Base-by-base conservation (phyloP, 345 rosid species). In the Adansonia digitata region DNA sequence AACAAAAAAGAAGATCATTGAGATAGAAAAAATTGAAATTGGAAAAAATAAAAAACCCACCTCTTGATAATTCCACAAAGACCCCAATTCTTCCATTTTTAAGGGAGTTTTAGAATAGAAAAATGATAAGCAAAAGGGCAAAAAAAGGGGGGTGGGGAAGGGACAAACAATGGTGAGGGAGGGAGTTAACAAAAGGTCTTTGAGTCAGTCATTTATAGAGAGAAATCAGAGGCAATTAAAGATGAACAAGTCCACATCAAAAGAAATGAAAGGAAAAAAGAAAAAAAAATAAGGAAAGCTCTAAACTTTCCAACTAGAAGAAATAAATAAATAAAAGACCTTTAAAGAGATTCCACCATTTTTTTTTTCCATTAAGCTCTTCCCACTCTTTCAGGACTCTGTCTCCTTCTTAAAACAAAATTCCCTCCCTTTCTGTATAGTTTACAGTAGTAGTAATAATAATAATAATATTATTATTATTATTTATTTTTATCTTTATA, bases 71-170 rank as follows among this genome's bases (percentile, higher is more conserved):
- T 72, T 79, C 97, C 95, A 90, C 51, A 89, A 10, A 63, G 85
- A 88, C 72, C 90, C 85, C 81, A 92, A 71, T 0, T 90, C 92
- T 69, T 92, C 99, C 99, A 94, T 91, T 31, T 68, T 59, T 20
- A 64, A 42, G 8, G 46, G 12, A 1, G 20, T 15, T 18, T 35
- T 4, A 71, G n/a, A 12, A 2, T 1, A n/a, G n/a, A n/a, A n/a
- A n/a, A 24, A 52, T 5, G 2, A 13, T 17, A 15, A 63, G 18
- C 31, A 34, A 43, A 3, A 57, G 70, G 40, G 51, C 5, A 13
- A 22, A 55, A 20, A 43, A 17, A 3, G 1, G 26, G 56, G 26
- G 64, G 26, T 68, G 14, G 5, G 42, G 10, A 37, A 9, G 5
- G 22, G 22, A 14, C 20, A 55, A 43, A 49, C 26, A 26, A 57